A percentile compares a stretch with the other conserved stretches of the same genome.
These are phyloP conservation scores for Salicornia ramosissima DNA, from an alignment of 148 eudicot genomes.

Conservation along the genomic window DNA sequence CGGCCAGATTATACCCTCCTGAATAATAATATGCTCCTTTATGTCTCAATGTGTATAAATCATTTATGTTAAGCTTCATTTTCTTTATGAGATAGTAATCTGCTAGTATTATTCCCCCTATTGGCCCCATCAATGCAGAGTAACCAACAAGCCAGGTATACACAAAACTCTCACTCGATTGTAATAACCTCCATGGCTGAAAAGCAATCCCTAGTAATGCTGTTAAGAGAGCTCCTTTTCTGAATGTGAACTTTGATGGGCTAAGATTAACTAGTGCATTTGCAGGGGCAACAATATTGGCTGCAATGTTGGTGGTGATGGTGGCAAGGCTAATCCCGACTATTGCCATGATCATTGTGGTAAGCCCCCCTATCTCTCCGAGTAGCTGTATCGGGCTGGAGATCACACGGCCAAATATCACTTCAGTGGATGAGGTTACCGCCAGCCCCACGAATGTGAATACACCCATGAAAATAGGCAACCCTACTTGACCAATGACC, in stretches of 20 bases:
- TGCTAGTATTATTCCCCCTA: slow-evolving; percentile 69
- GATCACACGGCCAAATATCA: slow-evolving; percentile 70
- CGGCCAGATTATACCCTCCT: slow-evolving; percentile 75
- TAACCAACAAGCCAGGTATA: slow-evolving; percentile 97
- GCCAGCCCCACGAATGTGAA: slow-evolving; percentile 95
- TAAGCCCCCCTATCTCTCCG: slow-evolving; percentile 64
- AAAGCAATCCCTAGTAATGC: slow-evolving; percentile 81
- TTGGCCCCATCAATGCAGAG: slow-evolving; percentile 87
- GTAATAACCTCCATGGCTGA: slow-evolving; percentile 90
- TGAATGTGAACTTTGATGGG: slow-evolving; percentile 72
- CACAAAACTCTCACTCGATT: slow-evolving; percentile 91
- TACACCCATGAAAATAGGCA: slow-evolving; percentile 82
- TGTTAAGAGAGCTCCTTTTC: slow-evolving; percentile 71
- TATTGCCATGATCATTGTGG: slow-evolving; percentile 59
- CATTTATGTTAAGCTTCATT: slow-evolving; percentile 41
- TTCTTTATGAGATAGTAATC: slow-evolving; percentile 69
- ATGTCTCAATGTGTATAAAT: slow-evolving; percentile 54
- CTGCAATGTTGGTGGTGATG: slow-evolving; percentile 91
- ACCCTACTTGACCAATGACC: slow-evolving; percentile 69
- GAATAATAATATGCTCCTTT: slow-evolving; percentile 62
- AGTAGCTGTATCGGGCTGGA: slow-evolving; percentile 80
- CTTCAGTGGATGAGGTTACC: slow-evolving; percentile 76
- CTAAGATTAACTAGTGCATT: slow-evolving; percentile 87
- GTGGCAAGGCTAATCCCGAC: slow-evolving; percentile 82
- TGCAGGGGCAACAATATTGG: slow-evolving; percentile 96